Base-by-base conservation (phyloP, 1,284 basidiomycete genomes). In the Phenoliferia sp. region DNA sequence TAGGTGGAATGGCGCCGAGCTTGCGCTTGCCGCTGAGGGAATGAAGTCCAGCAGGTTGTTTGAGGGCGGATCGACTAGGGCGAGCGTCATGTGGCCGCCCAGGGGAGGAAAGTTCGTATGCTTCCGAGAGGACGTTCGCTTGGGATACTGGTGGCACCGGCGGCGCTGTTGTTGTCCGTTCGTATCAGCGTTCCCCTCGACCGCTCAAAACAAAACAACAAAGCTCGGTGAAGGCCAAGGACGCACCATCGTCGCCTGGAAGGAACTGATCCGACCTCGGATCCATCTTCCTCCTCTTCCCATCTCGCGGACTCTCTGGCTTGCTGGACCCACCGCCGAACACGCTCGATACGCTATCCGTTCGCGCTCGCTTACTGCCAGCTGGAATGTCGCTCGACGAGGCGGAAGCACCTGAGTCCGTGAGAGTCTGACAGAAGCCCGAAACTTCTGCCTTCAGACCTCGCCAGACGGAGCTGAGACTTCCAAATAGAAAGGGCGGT, bases 11-110 rank as follows among this genome's bases (percentile, higher is more conserved):
- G 22, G 59, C 22, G 59, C 33, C 34, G 57, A 59, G 36, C 36
- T 59, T 59, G 36, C 59, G 36, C 35, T 59, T 59, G 26, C 59
- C 59, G 10, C 28, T 29, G 36, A 59, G 36, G 4, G 59, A 59
- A 29, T 44, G 59, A 1, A 44, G 26, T 2, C 59, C 55, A 31
- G 12, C 56, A 10, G 56, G 31, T 29, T 16, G 3, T 33, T 34
- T 57, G 32, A 52, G 56, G 32, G 56, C 22, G 28, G 35, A 16
- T 35, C 26, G 59, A 0, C 10, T 29, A 29, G 36, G 59, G 33
- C 10, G 59, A 28, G 16, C 7, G 59, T 19, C 26, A 29, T 26
- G 22, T 19, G 35, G 5, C 17, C n/a, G 33, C 3, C n/a, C 12
- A 36, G 58, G n/a, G 12, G 58, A 36, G 16, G 26, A 4, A 29